Evolutionary conservation across 2,329 filamentous ascomycete species (phyloP).

Genomic region (Verticillium klebahnii): DNA sequence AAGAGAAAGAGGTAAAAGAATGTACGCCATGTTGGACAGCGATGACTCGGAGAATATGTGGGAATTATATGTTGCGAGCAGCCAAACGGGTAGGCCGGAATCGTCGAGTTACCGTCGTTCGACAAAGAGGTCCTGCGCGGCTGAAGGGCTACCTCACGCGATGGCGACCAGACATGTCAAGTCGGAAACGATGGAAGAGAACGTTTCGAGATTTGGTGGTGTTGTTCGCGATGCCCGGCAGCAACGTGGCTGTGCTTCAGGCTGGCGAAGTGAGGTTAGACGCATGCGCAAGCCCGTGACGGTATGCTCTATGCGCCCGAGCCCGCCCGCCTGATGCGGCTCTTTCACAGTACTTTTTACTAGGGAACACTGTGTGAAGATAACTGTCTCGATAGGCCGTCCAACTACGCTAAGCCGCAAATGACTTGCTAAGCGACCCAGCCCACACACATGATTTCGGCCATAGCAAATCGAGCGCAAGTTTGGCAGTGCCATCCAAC

Average conservation of each 20-base stretch:
- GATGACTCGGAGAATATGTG: neutral
- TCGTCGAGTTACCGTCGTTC: neutral
- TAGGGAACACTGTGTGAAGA: neutral
- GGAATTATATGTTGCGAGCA: neutral
- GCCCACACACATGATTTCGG: neutral
- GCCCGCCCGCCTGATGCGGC: neutral
- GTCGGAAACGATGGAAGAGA: neutral
- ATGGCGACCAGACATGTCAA: neutral
- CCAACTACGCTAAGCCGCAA: constrained; percentile 1
- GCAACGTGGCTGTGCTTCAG: neutral
- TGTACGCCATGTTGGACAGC: constrained; percentile 60
- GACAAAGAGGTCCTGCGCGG: neutral
- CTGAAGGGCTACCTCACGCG: neutral
- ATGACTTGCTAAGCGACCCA: neutral
- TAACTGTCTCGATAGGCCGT: neutral
- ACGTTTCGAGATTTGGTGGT: neutral
- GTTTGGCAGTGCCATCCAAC: constrained; percentile 10
- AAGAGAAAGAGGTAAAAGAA: constrained; percentile 75
- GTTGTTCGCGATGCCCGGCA: neutral
- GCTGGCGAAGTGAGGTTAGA: neutral
- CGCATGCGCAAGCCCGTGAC: neutral
- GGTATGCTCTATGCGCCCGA: neutral
- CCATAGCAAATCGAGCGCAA: constrained; percentile 3
- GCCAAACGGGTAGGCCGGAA: neutral
- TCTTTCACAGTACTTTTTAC: neutral